Base-by-base conservation (phyloP, 2,329 filamentous ascomycete species). In the Ophiosphaerella korrae region DNA sequence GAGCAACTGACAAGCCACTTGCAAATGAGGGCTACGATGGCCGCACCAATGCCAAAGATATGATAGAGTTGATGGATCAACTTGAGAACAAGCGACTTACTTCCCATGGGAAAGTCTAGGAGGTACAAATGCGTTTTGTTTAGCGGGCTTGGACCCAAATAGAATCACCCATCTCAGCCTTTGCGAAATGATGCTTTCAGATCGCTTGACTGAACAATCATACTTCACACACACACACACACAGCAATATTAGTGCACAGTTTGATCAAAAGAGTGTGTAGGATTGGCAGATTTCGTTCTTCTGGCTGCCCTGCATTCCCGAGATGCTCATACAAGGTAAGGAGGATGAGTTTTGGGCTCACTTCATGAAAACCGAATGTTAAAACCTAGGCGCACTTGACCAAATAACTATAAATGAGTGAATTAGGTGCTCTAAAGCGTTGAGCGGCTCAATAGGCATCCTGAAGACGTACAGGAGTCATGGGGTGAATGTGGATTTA, bases 51-150 rank as follows among this genome's bases (percentile, higher is more conserved):
- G 72, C 69, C 3, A 60, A 67, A 5, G 71, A 74, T 53, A 66
- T 74, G 37, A 63, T 59, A 7, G 65, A 71, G 6, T 52, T 74
- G 39, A 74, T 74, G 60, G 34, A 42, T 5, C 50, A 54, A 21
- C 55, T 59, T 2, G 51, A 90, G 88, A 56, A 94, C 82, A 68
- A 88, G 90, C 74, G 92, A 88, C 73, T 92, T 87, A 38, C 89
- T 83, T 63, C 89, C 85, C 50, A 95, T 76, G 21, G 92, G 57
- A 62, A 41, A 57, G 60, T 33, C 53, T 57, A 1, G 57, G 57
- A 18, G 61, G 50, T 3, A 64, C 59, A 2, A 59, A 56, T 39
- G 59, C 55, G 0, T 62, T 61, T 21, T 62, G 59, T 31, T 53
- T 60, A 5, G 57, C 61, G 3, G 59, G 59, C 4, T 36, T 62